Evolutionary conservation across 208 protist species (phyloP).

Genomic region (Acanthamoeba healyi): DNA sequence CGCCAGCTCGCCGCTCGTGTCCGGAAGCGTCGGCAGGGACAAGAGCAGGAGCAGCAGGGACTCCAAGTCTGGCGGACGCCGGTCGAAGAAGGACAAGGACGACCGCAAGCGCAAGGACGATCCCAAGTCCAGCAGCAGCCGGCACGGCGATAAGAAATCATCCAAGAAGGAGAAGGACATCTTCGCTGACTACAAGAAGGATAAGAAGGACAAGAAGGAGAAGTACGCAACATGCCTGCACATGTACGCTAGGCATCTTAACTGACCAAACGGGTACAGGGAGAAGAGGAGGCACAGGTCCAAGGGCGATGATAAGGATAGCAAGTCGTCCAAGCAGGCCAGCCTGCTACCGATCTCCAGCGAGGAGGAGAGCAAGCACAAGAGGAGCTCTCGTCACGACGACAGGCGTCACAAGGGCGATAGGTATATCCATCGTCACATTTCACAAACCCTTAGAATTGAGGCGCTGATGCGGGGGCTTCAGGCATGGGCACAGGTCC

Average conservation of each 20-base stretch:
- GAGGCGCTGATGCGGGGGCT: no score
- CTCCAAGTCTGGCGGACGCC: not conserved
- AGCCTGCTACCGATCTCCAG: not conserved
- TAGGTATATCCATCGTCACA: no score
- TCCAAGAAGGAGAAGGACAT: conserved; percentile 33
- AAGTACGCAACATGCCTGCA: not conserved
- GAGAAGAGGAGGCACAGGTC: conserved; percentile 16
- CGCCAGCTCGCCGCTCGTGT: not conserved
- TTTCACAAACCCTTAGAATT: no score
- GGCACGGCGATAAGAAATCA: not conserved
- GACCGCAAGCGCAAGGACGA: not conserved
- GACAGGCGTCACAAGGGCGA: not conserved
- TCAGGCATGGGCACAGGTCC: not conserved
- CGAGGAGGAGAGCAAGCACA: not conserved
- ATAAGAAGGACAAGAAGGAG: conserved; percentile 23
- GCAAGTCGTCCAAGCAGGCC: not conserved
- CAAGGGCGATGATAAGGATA: not conserved
- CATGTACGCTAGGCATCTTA: not conserved
- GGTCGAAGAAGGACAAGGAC: not conserved
- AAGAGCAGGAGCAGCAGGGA: not conserved
- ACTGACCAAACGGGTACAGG: no score
- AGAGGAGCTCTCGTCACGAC: not conserved
- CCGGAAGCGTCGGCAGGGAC: not conserved
- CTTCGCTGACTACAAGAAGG: conserved; percentile 33
- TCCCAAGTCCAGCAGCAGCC: not conserved